Evolutionary conservation across 176 grass and related monocot genomes (phyloP), one percentile per base, ranked within the genome.

Genomic region (Paspalum notatum): DNA sequence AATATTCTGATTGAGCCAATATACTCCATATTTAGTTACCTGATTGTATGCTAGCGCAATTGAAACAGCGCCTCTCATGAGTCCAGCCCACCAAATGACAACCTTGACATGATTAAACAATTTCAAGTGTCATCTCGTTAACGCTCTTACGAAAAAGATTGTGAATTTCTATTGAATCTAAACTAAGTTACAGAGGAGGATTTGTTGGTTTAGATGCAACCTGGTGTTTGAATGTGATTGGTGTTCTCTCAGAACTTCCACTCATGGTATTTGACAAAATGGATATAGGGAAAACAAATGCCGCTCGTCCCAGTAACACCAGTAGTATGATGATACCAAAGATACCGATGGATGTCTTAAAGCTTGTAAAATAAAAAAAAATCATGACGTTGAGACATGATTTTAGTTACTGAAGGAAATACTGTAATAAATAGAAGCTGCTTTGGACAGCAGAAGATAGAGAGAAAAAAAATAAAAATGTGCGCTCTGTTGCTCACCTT

Each of bases 31-130:
- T n/a, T 24, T 57, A 57, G 20, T 58, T 24, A 94, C 89, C 94
- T 97, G 89, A 89, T 88, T 94, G 58, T 91, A 97, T 71, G 89
- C 91, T 57, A 97, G 83, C 1, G 89, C 91, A 48, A 97, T 82
- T n/a, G 89, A 97, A 77, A 94, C 91, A 18, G 91, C 89, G 1
- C 91, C 87, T 86, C 94, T 92, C 89, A 94, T 97, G 64, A 97
- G 89, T 74, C 91, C 94, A 67, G 87, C 94, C 94, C 91, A 97
- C 94, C 94, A 97, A 61, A 97, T 94, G 22, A 97, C 87, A 5
- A 90, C 68, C 91, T 97, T 83, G 6, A 38, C 43, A 68, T 63
- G 62, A 70, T 53, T 39, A 78, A 52, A 65, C 50, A 85, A 69
- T 52, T 74, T 66, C 0, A 18, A 66, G 72, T 11, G 71, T 83